These are phyloP conservation scores for Aspergillus aculeatinus DNA, from an alignment of 2,329 filamentous ascomycete genomes.

Conservation along the genomic window DNA sequence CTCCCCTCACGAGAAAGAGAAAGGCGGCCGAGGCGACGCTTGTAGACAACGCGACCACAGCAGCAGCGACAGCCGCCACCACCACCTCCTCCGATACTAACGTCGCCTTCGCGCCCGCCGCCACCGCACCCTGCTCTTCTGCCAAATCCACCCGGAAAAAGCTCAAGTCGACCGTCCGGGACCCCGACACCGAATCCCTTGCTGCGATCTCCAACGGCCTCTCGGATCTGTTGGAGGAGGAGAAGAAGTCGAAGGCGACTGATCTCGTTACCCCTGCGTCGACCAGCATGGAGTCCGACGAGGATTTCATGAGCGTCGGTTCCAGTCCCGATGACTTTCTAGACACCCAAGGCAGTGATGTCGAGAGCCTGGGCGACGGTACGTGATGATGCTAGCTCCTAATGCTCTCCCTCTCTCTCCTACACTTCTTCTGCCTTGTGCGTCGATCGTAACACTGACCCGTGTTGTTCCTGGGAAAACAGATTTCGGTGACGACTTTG, in stretches of 20 bases:
- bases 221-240: constrained; percentile 17
- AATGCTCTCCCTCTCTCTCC: not conserved
- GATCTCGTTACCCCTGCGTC: constrained; percentile 43
- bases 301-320: constrained; percentile 83
- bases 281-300: constrained; percentile 85
- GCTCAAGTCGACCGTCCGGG: constrained; percentile 16
- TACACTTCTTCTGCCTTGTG: no score
- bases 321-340: constrained; percentile 74
- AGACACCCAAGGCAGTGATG: constrained; percentile 69
- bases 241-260: constrained; percentile 28
- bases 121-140: constrained; percentile 24
- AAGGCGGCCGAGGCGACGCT: constrained; percentile 52
- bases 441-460: not conserved
- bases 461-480: not conserved
- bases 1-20: constrained; percentile 53
- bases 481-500: constrained; percentile 60
- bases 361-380: constrained; percentile 54
- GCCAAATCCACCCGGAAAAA: constrained; percentile 19
- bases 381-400: constrained; percentile 14
- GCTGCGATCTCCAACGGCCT: constrained; percentile 12
- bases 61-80: constrained; percentile 30
- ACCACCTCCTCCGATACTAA: constrained; percentile 31
- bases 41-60: constrained; percentile 27
- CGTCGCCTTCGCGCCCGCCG: constrained; percentile 24
- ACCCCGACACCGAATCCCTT: constrained; percentile 13